phyloP scores from a whole-genome alignment of 495 filamentous ascomycete genomes.

The Thermochaetoides thermophila region DNA sequence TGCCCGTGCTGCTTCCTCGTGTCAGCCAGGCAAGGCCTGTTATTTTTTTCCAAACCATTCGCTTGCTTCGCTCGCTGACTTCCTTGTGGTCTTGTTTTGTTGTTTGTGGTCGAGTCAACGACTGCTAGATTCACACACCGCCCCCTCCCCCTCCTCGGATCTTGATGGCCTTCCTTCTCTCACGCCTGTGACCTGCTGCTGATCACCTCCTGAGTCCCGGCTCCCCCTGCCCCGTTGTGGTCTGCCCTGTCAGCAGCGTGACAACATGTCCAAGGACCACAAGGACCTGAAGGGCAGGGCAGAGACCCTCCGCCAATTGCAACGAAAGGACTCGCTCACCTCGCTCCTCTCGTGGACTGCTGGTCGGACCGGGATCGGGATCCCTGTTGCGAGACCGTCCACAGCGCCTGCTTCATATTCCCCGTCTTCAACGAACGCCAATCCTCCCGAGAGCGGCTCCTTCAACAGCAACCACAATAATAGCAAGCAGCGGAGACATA shows the following conservation, averaged over 20 bases:
- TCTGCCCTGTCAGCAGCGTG: background rate
- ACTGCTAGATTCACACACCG: no score
- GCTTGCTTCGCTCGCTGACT: no score
- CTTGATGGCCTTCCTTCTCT: no score
- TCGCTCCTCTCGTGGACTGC: slow-evolving; percentile 18
- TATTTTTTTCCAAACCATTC: no score
- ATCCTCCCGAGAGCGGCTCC: slow-evolving; percentile 2
- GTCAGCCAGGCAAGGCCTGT: no score
- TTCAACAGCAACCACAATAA: slow-evolving; percentile 1
- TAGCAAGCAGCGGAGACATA: slow-evolving; percentile 17
- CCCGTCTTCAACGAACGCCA: slow-evolving; percentile 5
- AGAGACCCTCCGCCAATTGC: slow-evolving; percentile 13
- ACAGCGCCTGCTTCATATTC: background rate
- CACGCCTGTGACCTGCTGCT: slow-evolving; percentile 3
- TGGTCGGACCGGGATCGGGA: slow-evolving; percentile 9
- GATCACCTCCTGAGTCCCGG: background rate
- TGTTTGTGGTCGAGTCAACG: no score
- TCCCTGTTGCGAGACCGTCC: slow-evolving; percentile 2
- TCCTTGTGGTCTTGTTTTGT: no score
- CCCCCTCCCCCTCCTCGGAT: background rate
- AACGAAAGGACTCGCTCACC: slow-evolving; percentile 18
- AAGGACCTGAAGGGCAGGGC: slow-evolving; percentile 14
- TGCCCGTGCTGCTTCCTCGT: no score
- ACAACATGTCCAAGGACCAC: slow-evolving; percentile 15
- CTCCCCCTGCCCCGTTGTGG: no score